Evolutionary conservation across 805 yeast species (phyloP).

Genomic region (Cyberlindnera amylophila): DNA sequence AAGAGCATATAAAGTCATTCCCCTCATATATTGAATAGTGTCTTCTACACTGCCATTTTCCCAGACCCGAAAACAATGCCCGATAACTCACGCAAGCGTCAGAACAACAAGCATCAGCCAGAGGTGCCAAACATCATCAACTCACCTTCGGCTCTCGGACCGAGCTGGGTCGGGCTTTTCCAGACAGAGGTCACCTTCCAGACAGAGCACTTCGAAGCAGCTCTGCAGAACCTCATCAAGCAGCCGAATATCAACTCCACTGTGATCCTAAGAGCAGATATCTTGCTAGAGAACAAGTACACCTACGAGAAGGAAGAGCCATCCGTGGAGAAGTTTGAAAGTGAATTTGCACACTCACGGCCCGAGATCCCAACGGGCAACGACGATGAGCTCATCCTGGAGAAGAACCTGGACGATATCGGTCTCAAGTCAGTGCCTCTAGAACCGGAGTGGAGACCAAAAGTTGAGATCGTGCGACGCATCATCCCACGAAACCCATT

Average conservation of each 20-base stretch:
- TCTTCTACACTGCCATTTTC: too few relatives aligned
- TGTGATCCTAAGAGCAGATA: conserved; percentile 84
- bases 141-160: conserved; percentile 46
- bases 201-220: conserved; percentile 58
- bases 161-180: conserved; percentile 60
- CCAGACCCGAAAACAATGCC: conserved; percentile 4
- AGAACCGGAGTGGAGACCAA: conserved; percentile 31
- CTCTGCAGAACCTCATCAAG: conserved; percentile 73
- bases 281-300: conserved; percentile 49
- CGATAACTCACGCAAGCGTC: conserved; percentile 14
- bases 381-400: conserved; percentile 23
- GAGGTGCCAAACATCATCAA: conserved; percentile 38
- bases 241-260: conserved; percentile 93
- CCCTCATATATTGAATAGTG: too few relatives aligned
- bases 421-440: conserved; percentile 32
- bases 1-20: too few relatives aligned
- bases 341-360: conserved; percentile 25
- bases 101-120: conserved; percentile 15
- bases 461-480: conserved; percentile 65
- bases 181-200: conserved; percentile 45
- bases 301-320: conserved; percentile 30
- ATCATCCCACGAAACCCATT: conserved; percentile 90
- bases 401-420: conserved; percentile 39
- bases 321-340: conserved; percentile 21
- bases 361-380: conserved; percentile 31